Conservation (phyloP, 192 early-diverging fungal genomes). For the Backusella tarrabulga region DNA sequence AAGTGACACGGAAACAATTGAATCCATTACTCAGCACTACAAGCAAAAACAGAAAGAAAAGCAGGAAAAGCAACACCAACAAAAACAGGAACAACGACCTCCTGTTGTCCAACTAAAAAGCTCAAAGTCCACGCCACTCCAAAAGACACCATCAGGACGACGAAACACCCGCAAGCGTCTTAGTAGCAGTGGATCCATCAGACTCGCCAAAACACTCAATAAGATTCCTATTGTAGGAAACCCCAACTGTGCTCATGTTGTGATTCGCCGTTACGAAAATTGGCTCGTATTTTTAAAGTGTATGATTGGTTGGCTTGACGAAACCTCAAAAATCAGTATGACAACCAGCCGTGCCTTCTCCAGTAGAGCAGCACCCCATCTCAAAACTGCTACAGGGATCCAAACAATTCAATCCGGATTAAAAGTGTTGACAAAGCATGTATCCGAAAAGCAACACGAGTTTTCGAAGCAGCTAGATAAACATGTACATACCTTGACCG, state of each 20-base stretch:
- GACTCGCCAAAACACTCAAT: neutral
- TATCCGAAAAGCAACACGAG: neutral
- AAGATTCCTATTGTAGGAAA: neutral
- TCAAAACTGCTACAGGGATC: neutral
- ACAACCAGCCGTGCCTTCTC: slow-evolving; percentile 4
- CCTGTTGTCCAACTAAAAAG: neutral
- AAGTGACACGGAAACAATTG: neutral
- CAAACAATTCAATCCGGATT: neutral
- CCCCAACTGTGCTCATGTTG: neutral
- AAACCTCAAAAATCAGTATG: neutral
- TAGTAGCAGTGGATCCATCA: neutral
- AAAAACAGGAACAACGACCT: neutral
- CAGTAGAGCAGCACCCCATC: neutral
- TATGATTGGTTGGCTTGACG: slow-evolving; percentile 2
- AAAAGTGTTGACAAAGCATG: slow-evolving; percentile 5
- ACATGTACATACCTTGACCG: slow-evolving; percentile 34
- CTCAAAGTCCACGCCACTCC: slow-evolving; percentile 6
- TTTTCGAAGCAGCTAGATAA: slow-evolving; percentile 12
- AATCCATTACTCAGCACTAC: neutral
- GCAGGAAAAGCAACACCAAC: neutral
- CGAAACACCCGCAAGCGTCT: neutral
- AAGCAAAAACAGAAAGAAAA: neutral
- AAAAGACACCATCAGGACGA: neutral
- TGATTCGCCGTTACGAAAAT: slow-evolving; percentile 6
- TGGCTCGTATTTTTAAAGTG: slow-evolving; percentile 9